Evolutionary conservation across 129 eudicot species (phyloP), one percentile per base, ranked within the genome.

Genomic region (Ambrosia trifida): DNA sequence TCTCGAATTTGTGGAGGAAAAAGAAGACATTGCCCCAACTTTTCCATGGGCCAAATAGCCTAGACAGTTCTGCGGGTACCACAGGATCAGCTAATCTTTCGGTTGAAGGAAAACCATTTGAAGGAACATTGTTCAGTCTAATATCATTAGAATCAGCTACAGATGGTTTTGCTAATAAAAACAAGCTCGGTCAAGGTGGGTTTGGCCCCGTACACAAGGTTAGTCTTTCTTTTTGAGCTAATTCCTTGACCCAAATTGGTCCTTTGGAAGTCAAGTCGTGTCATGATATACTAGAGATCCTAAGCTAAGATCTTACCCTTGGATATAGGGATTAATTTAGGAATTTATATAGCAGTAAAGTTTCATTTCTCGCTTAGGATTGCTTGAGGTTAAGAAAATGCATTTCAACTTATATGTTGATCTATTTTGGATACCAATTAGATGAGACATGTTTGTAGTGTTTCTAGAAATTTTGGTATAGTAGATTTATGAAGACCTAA

Each of bases 101-200:
- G 7, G 64, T 40, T 67, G 83, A 80, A 62, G 80, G 77, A 73
- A 75, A 80, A 58, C 66, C 58, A 54, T 68, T 75, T 16, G 54
- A 65, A 67, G 83, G 80, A 40, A 56, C 74, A 2, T 64, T 73
- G 31, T 83, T 54, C 74, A 78, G 74, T 17, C 80, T 85, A 73
- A 52, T 45, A 64, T 40, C 59, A 31, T 59, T 85, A n/a, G 87
- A 69, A 76, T 70, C 72, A 16, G 85, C 89, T 5, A 84, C 94
- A 2, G 73, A 79, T 38, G 81, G 76, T 73, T 87, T 87, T 43
- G 79, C 85, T 11, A 38, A 72, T 14, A 64, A 74, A 33, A 87
- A 87, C 59, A 87, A 87, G 68, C 84, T 87, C 8, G 94, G 94
- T 38, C 79, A 87, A 77, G 94, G 94, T 7, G 94, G 94, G 36